Percentiles rank a stretch among this genome's conserved stretches.
These are phyloP conservation scores for Acanthamoeba royreba DNA, from an alignment of 208 protist genomes.

Conservation along the genomic window DNA sequence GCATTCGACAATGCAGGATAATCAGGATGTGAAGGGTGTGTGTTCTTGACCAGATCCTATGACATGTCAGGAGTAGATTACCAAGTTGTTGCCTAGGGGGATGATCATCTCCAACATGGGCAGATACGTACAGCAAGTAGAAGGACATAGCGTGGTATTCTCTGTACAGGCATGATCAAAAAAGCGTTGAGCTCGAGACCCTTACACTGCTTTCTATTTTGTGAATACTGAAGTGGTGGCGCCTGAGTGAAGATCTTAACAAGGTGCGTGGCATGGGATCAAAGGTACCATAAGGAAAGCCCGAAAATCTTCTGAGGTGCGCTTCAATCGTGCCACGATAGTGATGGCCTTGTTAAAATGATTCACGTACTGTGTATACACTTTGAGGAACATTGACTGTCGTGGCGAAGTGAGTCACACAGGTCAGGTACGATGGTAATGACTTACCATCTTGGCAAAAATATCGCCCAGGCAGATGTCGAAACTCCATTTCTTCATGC, in stretches of 20 bases:
- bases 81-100: not conserved
- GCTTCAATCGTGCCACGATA: conserved; percentile 11
- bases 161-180: conserved; percentile 70
- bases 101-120: not conserved
- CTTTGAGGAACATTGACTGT: conserved; percentile 61
- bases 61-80: not conserved
- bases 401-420: not conserved
- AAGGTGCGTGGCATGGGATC: conserved; percentile 39
- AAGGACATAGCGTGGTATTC: conserved; percentile 65
- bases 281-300: conserved; percentile 42
- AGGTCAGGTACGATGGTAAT: not conserved
- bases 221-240: not conserved
- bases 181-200: conserved; percentile 58
- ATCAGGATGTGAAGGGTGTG: conserved; percentile 57
- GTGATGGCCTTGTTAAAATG: conserved; percentile 63
- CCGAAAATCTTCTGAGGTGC: not conserved
- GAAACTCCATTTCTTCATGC: conserved; percentile 31
- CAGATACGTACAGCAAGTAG: not conserved
- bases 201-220: conserved; percentile 31
- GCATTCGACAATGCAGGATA: conserved; percentile 48
- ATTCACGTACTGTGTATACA: conserved; percentile 71
- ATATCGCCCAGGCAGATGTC: conserved; percentile 63
- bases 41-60: conserved; percentile 54
- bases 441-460: conserved; percentile 34
- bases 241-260: conserved; percentile 24